Conservation (phyloP, 1,284 basidiomycete genomes). For the Prillingera fragicola region DNA sequence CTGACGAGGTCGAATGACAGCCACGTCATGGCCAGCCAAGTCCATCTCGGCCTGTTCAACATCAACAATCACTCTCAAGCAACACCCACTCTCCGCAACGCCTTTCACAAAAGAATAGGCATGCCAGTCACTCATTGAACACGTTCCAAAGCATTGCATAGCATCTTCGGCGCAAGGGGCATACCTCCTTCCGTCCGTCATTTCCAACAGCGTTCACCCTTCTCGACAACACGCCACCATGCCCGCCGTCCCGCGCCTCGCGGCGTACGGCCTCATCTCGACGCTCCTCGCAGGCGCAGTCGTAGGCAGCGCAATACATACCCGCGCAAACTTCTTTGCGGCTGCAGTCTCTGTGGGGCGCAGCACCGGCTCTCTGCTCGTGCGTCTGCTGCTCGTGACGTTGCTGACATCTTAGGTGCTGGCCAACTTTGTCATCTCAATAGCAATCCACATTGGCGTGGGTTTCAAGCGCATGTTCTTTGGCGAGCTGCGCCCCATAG, state of each 20-base stretch:
- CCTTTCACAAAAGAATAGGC: too few relatives aligned
- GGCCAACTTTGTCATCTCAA: slow-evolving; percentile 80
- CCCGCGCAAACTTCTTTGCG: slow-evolving; percentile 88
- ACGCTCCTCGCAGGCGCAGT: slow-evolving; percentile 64
- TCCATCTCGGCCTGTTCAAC: too few relatives aligned
- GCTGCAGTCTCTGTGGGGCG: slow-evolving; percentile 86
- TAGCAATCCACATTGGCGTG: slow-evolving; percentile 69
- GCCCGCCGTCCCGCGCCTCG: slow-evolving; percentile 46
- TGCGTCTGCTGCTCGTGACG: slow-evolving; percentile 47
- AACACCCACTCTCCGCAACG: too few relatives aligned
- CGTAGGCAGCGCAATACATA: slow-evolving; percentile 70
- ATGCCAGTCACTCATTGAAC: too few relatives aligned
- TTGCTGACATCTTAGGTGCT: slow-evolving; percentile 59
- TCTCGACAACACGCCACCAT: neutral
- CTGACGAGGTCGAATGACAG: too few relatives aligned
- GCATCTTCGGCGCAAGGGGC: too few relatives aligned
- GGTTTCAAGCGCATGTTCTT: slow-evolving; percentile 85
- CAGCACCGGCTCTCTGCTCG: slow-evolving; percentile 82
- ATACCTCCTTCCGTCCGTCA: too few relatives aligned
- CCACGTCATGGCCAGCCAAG: too few relatives aligned
- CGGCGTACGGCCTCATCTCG: slow-evolving; percentile 66
- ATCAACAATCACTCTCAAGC: too few relatives aligned
- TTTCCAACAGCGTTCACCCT: too few relatives aligned
- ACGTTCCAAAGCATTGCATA: too few relatives aligned
- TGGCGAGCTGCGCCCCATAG: slow-evolving; percentile 76